Conservation (phyloP, 164 flowering plant genomes). For the Umbilicus rupestris region DNA sequence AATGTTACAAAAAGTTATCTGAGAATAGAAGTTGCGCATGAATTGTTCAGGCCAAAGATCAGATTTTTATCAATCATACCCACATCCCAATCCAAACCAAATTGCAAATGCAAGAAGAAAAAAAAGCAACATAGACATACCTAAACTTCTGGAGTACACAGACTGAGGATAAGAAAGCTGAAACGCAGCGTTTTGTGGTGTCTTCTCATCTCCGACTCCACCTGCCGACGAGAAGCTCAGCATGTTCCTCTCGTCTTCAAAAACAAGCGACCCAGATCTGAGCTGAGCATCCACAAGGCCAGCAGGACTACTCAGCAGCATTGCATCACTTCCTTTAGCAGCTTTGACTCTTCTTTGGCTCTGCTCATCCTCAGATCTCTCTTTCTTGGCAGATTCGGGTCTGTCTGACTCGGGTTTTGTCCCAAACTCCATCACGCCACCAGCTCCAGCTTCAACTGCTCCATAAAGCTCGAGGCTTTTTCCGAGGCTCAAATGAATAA, state of each 20-base stretch:
- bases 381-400: background rate
- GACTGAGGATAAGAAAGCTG: background rate
- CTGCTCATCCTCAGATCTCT: too few relatives aligned
- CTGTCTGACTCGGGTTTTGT: background rate
- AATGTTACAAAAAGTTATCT: background rate
- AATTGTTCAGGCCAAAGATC: background rate
- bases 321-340: conserved; percentile 1
- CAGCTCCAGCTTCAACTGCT: background rate
- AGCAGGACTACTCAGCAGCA: background rate
- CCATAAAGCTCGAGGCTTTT: background rate
- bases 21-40: background rate
- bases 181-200: background rate
- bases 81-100: background rate
- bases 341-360: background rate
- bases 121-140: background rate
- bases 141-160: background rate
- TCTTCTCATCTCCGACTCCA: background rate
- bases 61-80: background rate
- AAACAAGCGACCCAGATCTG: conserved; percentile 3
- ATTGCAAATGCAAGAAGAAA: too few relatives aligned
- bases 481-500: background rate
- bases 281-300: background rate
- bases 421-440: background rate
- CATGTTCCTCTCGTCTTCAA: background rate
- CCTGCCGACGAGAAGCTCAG: background rate